phyloP scores from a whole-genome alignment of 176 grass and related monocot genomes.

The Musa troglodytarum region DNA sequence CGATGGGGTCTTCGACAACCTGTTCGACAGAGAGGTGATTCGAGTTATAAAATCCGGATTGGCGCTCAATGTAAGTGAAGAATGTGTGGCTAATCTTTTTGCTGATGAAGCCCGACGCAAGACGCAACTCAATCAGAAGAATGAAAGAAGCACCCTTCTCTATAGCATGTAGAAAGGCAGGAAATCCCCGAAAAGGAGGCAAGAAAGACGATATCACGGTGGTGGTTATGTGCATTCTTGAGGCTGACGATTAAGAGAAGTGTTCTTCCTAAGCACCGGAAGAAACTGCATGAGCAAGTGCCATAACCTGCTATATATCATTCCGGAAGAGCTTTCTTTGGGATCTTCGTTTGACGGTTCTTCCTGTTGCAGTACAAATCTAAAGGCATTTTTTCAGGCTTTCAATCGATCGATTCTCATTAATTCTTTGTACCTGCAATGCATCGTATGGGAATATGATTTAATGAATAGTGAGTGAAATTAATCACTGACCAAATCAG shows the following conservation, averaged over 20 bases:
- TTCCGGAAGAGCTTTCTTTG: no score
- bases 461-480: no score
- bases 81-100: conserved; percentile 8
- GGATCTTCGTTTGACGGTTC: no score
- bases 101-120: conserved; percentile 3
- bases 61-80: background rate
- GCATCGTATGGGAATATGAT: no score
- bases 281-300: no score
- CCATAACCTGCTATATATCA: no score
- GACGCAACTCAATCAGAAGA: background rate
- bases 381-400: no score
- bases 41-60: conserved; percentile 2
- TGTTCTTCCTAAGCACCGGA: no score
- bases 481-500: no score
- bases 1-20: conserved; percentile 38
- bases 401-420: no score
- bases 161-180: background rate
- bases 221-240: conserved; percentile 18
- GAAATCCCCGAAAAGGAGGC: background rate
- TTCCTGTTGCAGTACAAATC: no score
- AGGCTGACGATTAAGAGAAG: background rate
- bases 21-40: conserved; percentile 13
- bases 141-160: conserved; percentile 25
- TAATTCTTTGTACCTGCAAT: no score
- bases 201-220: conserved; percentile 32